Base-by-base conservation (phyloP, 495 filamentous ascomycete species). In the Paragyromitra xinjiangensis region DNA sequence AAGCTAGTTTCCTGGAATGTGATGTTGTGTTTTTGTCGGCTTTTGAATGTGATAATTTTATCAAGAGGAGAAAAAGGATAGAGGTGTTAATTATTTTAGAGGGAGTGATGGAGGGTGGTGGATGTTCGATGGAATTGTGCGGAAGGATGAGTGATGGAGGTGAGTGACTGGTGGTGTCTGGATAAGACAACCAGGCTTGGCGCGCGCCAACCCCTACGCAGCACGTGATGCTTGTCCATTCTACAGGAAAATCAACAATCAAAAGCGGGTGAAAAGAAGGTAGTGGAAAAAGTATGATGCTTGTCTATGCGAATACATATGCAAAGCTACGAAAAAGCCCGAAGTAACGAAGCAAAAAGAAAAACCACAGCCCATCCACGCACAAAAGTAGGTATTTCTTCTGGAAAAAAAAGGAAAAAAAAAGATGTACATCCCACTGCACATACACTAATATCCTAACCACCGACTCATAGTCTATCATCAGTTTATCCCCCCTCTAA, bases 401-500 rank as follows among this genome's bases (percentile, higher is more conserved):
- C 56, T 3, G 26, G 29, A 14, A 24, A 64, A 44, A 53, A 48
- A 45, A 58, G 45, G 16, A 71, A 34, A 51, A 56, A 63, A 56
- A 63, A 14, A 63, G 55, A 71, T 63, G 58, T 58, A 58, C 26
- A 75, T 61, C 56, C 56, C 56, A 51, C 48, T n/a, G 48, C n/a
- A 29, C 16, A 68, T 45, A 44, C 42, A 12, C 42, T 9, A 44
- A 44, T 12, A 44, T 12, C 1, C 56, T 6, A n/a, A 11, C 37
- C 29, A 37, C 16, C 14, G 12, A n/a, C 12, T 37, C 56, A 29
- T 39, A 61, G 11, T 34, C 26, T 59, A 59, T 59, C 55, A 37
- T 26, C 55, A 9, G 24, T 16, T 51, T 19, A 16, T 51, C 48
- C 2, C 12, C 55, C 26, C 12, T 7, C 37, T 89, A 99, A 83